phyloP scores from a whole-genome alignment of 768 basidiomycete species.

The Hirschioporus abietinus region DNA sequence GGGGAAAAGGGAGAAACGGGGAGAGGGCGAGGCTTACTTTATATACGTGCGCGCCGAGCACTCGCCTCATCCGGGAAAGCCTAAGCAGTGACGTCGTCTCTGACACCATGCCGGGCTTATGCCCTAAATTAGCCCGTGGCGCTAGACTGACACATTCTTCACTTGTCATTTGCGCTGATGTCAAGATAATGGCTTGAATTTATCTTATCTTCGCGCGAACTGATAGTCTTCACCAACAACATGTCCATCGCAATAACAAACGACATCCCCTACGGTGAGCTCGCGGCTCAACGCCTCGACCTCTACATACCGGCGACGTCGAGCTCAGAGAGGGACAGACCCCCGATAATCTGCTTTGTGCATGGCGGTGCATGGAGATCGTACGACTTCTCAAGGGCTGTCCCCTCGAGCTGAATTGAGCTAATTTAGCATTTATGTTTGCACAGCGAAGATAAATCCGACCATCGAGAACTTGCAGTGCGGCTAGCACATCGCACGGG shows the following conservation, averaged over 20 bases:
- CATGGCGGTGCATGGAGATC: conserved; percentile 84
- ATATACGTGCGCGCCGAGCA: conserved; percentile 1
- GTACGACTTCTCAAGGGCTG: conserved; percentile 35
- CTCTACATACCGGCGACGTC: conserved; percentile 34
- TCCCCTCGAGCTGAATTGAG: background rate
- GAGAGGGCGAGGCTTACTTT: conserved; percentile 11
- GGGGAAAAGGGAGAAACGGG: conserved; percentile 12
- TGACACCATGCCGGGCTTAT: background rate
- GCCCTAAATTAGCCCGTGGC: background rate
- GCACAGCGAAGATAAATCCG: conserved; percentile 65
- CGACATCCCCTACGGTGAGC: conserved; percentile 15
- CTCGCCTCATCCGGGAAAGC: background rate
- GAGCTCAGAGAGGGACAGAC: conserved; percentile 5
- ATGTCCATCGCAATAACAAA: background rate
- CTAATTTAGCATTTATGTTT: conserved; percentile 5
- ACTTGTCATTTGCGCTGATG: background rate
- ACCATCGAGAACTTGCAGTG: conserved; percentile 50
- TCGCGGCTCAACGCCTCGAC: conserved; percentile 43
- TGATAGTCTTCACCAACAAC: background rate
- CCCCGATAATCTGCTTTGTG: conserved; percentile 61
- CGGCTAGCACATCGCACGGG: conserved; percentile 43
- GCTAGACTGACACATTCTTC: background rate
- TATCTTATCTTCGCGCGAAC: background rate
- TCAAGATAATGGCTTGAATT: background rate
- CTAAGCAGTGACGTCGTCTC: background rate